A percentile compares a stretch with the other conserved stretches of the same genome.
These are phyloP conservation scores for Parascedosporium putredinis DNA, from an alignment of 2,329 filamentous ascomycete genomes.

Conservation along the genomic window DNA sequence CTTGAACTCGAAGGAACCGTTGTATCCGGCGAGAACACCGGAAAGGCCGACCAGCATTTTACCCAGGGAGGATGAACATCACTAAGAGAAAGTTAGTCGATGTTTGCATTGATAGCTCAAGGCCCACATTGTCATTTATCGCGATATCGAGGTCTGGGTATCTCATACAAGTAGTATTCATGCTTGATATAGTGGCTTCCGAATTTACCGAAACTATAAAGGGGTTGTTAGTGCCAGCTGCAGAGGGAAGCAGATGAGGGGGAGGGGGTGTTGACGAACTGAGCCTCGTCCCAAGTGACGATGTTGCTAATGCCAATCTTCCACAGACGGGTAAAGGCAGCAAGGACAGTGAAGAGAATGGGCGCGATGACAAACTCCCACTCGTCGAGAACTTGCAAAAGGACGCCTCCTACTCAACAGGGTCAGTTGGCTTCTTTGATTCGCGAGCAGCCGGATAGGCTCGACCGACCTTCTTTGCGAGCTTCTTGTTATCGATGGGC, in stretches of 20 bases:
- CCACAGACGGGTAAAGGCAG: conserved; percentile 57
- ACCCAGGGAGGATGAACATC: conserved; percentile 83
- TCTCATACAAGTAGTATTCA: conserved; percentile 78
- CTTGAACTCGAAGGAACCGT: conserved; percentile 99
- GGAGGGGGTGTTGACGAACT: conserved; percentile 32
- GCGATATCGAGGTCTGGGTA: too few relatives aligned
- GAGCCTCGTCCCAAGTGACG: conserved; percentile 58
- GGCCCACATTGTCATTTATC: too few relatives aligned
- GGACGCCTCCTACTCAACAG: conserved; percentile 30
- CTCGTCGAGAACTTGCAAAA: conserved; percentile 53
- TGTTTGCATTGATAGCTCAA: too few relatives aligned
- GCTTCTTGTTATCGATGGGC: conserved; percentile 49
- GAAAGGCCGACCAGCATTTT: conserved; percentile 98
- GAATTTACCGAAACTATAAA: conserved; percentile 78
- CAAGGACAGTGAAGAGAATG: conserved; percentile 48
- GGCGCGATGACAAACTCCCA: conserved; percentile 54
- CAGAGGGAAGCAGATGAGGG: neutral
- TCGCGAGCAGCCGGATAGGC: neutral
- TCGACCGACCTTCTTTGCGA: conserved; percentile 40
- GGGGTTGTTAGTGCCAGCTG: too few relatives aligned
- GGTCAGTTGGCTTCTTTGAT: neutral
- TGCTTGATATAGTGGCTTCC: conserved; percentile 98
- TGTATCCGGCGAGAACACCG: conserved; percentile 93
- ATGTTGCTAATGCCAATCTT: conserved; percentile 60
- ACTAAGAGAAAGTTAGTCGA: conserved; percentile 8